phyloP scores from a whole-genome alignment of 1,284 basidiomycete genomes.

The Blastosporella zonata region DNA sequence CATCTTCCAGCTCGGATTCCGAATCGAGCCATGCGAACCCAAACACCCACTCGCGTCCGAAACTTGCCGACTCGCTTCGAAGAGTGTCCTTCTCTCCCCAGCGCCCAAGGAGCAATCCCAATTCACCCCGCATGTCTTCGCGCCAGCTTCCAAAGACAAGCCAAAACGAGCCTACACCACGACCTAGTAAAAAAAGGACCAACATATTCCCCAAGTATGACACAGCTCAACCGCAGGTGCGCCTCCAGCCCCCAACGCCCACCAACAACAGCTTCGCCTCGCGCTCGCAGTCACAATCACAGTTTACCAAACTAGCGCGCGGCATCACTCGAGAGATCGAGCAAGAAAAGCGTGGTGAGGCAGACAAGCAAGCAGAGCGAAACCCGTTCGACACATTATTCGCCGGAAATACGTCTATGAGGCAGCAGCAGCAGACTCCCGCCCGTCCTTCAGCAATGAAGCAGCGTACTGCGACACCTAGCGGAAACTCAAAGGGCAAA shows the following conservation, averaged over 20 bases:
- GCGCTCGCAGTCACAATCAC: slow-evolving; percentile 25
- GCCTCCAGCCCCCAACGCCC: slow-evolving; percentile 57
- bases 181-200: slow-evolving; percentile 25
- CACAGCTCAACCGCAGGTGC: slow-evolving; percentile 39
- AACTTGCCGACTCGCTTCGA: slow-evolving; percentile 63
- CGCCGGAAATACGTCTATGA: slow-evolving; percentile 6
- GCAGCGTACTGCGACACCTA: slow-evolving; percentile 16
- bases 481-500: slow-evolving; percentile 18
- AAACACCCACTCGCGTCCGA: slow-evolving; percentile 41
- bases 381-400: slow-evolving; percentile 26
- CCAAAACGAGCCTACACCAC: slow-evolving; percentile 34
- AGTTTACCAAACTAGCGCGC: slow-evolving; percentile 56
- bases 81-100: slow-evolving; percentile 68
- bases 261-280: slow-evolving; percentile 35
- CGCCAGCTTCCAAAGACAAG: slow-evolving; percentile 10
- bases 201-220: slow-evolving; percentile 33
- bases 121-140: slow-evolving; percentile 14
- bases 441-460: slow-evolving; percentile 21
- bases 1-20: slow-evolving; percentile 43
- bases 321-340: slow-evolving; percentile 55
- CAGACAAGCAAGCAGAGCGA: slow-evolving; percentile 17
- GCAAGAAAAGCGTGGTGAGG: slow-evolving; percentile 28
- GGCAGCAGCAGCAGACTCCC: slow-evolving; percentile 19
- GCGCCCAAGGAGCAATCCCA: slow-evolving; percentile 49
- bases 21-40: slow-evolving; percentile 24